These are phyloP conservation scores for Brassica cretica DNA, from an alignment of 345 rosid genomes.

Conservation along the genomic window DNA sequence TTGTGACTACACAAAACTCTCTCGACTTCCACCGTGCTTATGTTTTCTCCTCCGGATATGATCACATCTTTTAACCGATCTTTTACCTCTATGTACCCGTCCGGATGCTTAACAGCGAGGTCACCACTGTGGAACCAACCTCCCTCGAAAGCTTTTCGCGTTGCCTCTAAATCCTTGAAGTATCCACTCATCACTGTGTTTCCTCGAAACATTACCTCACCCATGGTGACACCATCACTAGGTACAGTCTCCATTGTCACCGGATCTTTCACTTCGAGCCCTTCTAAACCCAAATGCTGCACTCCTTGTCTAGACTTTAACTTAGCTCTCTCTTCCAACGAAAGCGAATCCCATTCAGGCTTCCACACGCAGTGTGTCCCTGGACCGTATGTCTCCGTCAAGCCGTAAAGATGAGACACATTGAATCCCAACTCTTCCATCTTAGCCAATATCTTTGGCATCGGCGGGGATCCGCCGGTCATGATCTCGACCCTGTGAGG, in stretches of 20 bases:
- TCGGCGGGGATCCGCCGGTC: slow-evolving; percentile 82
- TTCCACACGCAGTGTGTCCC: slow-evolving; percentile 68
- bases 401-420: slow-evolving; percentile 71
- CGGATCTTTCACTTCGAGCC: slow-evolving; percentile 61
- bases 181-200: slow-evolving; percentile 86
- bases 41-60: slow-evolving; percentile 83
- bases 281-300: slow-evolving; percentile 68
- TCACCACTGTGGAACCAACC: slow-evolving; percentile 87
- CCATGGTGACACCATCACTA: slow-evolving; percentile 57
- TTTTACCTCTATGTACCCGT: slow-evolving; percentile 73
- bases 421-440: slow-evolving; percentile 72
- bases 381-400: slow-evolving; percentile 84
- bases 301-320: slow-evolving; percentile 76
- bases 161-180: slow-evolving; percentile 57
- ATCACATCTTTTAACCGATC: slow-evolving; percentile 74
- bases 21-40: slow-evolving; percentile 69
- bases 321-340: slow-evolving; percentile 45
- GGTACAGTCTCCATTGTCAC: slow-evolving; percentile 57
- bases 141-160: slow-evolving; percentile 55
- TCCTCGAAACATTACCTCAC: slow-evolving; percentile 74
- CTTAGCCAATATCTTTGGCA: slow-evolving; percentile 53
- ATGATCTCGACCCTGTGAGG: slow-evolving; percentile 55
- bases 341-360: slow-evolving; percentile 73
- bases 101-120: slow-evolving; percentile 68
- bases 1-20: slow-evolving; percentile 60